Conservation (phyloP, 305 asterid species). For the Lippia alba region DNA sequence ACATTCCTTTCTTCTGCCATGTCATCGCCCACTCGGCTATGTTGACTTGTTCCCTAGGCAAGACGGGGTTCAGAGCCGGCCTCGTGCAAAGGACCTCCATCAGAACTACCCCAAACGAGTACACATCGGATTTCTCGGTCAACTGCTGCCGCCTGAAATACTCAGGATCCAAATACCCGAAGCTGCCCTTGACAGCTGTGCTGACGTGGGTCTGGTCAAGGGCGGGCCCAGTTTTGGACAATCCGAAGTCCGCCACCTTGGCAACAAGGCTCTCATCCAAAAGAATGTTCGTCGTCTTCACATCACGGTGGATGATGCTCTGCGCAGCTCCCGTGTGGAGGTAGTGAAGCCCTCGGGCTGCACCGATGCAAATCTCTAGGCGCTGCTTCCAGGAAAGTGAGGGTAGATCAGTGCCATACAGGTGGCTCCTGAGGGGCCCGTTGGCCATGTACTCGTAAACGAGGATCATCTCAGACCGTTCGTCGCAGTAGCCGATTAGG, state of each 20-base stretch:
- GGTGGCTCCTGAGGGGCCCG: constrained; percentile 97
- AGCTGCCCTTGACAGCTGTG: constrained; percentile 99
- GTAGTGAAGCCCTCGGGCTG: constrained; percentile 96
- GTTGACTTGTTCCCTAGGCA: constrained; percentile 94
- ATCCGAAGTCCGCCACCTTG: constrained; percentile 97
- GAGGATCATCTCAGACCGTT: constrained; percentile 94
- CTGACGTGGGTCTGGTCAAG: constrained; percentile 98
- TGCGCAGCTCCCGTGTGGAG: constrained; percentile 98
- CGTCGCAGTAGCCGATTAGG: constrained; percentile 95
- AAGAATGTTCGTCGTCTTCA: constrained; percentile 94
- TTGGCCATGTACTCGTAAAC: constrained; percentile 98
- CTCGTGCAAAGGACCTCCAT: constrained; percentile 98
- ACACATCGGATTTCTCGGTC: constrained; percentile 96
- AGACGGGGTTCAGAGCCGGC: constrained; percentile 97
- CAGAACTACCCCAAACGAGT: constrained; percentile 93
- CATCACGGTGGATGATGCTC: constrained; percentile 94
- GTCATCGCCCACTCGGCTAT: constrained; percentile 99
- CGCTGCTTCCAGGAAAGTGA: constrained; percentile 92
- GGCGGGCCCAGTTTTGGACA: constrained; percentile 93
- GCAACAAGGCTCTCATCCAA: constrained; percentile 91
- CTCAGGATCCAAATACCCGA: constrained; percentile 98
- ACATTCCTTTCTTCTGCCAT: constrained; percentile 98
- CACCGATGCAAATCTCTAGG: constrained; percentile 95
- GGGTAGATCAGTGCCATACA: constrained; percentile 91
- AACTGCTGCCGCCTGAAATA: constrained; percentile 97